phyloP scores from a whole-genome alignment of 768 basidiomycete species.

The Rhodotorula paludigena region DNA sequence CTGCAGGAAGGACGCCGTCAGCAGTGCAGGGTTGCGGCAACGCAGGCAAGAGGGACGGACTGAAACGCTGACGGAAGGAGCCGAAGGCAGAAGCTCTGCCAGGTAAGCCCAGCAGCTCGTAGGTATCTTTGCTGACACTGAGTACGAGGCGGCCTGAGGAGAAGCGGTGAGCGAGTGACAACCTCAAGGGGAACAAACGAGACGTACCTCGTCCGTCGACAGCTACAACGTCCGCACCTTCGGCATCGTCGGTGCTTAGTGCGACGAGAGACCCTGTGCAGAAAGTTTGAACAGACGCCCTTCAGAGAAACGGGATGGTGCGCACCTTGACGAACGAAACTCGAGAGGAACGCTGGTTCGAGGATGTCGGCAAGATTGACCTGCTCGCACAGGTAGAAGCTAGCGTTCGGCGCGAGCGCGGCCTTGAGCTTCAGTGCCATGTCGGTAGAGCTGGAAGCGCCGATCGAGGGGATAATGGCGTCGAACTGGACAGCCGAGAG shows the following conservation, averaged over 20 bases:
- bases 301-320: neutral
- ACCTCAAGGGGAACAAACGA: neutral
- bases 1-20: neutral
- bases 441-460: neutral
- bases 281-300: neutral
- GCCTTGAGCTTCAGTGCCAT: neutral
- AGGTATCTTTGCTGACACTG: constrained; percentile 27
- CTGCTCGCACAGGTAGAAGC: neutral
- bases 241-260: constrained; percentile 9
- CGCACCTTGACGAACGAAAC: constrained; percentile 21
- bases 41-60: constrained; percentile 1
- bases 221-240: constrained; percentile 24
- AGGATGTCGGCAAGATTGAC: constrained; percentile 33
- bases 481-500: constrained; percentile 10
- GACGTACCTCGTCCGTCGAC: constrained; percentile 35
- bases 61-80: constrained; percentile 27
- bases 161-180: neutral
- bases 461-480: constrained; percentile 10
- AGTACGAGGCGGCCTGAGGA: constrained; percentile 31
- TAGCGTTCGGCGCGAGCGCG: neutral
- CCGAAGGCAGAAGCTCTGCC: constrained; percentile 25
- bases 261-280: constrained; percentile 24
- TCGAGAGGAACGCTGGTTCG: constrained; percentile 16
- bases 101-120: constrained; percentile 34
- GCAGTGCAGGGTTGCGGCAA: neutral